Conservation (phyloP, 2,329 filamentous ascomycete species). For the Eutypa lata region DNA sequence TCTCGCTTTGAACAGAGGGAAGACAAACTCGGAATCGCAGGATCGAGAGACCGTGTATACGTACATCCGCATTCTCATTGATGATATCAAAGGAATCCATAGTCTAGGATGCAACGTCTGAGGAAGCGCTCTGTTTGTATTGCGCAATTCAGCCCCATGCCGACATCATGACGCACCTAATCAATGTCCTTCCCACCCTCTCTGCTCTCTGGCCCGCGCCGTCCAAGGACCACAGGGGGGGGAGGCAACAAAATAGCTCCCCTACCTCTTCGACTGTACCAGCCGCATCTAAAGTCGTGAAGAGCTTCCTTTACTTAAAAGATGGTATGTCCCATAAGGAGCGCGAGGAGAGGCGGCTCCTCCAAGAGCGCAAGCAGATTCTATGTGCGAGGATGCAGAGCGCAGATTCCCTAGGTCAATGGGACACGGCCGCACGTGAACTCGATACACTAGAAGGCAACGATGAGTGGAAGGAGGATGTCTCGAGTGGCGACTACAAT, state of each 20-base stretch:
- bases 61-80: too few relatives aligned
- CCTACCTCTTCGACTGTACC: neutral
- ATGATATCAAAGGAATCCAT: too few relatives aligned
- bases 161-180: constrained; percentile 21
- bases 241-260: constrained; percentile 3
- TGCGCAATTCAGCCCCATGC: constrained; percentile 2
- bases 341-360: constrained; percentile 41
- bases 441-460: constrained; percentile 79
- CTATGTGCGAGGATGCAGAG: constrained; percentile 63
- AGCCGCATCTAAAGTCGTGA: constrained; percentile 37
- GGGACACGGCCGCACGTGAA: constrained; percentile 71
- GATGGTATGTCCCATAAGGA: constrained; percentile 53
- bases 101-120: constrained; percentile 9
- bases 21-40: too few relatives aligned
- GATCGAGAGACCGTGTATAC: too few relatives aligned
- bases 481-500: constrained; percentile 65
- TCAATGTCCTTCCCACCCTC: constrained; percentile 18
- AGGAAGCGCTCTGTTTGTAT: constrained; percentile 1
- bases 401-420: constrained; percentile 67
- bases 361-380: constrained; percentile 60
- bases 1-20: too few relatives aligned
- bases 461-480: constrained; percentile 73
- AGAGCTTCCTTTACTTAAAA: constrained; percentile 43
- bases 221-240: constrained; percentile 3
- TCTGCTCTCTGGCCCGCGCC: constrained; percentile 11